A percentile compares a stretch with the other conserved stretches of the same genome.
phyloP scores from a whole-genome alignment of 2,329 filamentous ascomycete species.

The Fusarium sp. region DNA sequence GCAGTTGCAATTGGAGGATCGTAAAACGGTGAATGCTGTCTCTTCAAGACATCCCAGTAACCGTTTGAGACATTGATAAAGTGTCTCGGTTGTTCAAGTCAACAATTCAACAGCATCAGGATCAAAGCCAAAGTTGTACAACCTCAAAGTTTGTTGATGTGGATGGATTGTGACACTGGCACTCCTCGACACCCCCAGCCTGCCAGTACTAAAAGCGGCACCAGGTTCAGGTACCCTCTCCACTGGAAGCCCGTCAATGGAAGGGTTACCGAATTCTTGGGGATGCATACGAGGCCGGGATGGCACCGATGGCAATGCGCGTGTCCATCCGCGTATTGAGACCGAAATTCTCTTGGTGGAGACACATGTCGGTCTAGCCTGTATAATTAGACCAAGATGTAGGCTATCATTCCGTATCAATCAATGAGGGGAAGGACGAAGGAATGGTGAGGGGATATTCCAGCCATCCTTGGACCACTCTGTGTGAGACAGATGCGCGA shows the following conservation, averaged over 20 bases:
- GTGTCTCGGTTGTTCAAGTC: neutral
- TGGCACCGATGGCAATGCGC: neutral
- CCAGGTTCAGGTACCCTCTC: slow-evolving; percentile 1
- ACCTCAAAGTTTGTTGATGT: neutral
- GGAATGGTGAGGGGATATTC: slow-evolving; percentile 2
- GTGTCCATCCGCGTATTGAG: slow-evolving; percentile 2
- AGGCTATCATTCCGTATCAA: neutral
- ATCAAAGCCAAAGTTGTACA: neutral
- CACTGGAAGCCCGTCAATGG: neutral
- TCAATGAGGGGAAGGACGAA: neutral
- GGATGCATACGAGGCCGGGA: slow-evolving; percentile 10
- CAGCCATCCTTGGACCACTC: neutral
- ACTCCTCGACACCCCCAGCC: neutral
- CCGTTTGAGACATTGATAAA: neutral
- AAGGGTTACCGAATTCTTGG: slow-evolving; percentile 6
- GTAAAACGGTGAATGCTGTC: neutral
- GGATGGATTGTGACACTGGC: neutral
- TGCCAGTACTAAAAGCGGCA: slow-evolving; percentile 1
- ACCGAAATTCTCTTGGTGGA: neutral
- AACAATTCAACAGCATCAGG: neutral
- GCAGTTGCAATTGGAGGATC: slow-evolving; percentile 2
- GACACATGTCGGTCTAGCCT: slow-evolving; percentile 5
- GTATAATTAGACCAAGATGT: neutral
- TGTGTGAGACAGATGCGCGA: slow-evolving; percentile 23
- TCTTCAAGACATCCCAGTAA: neutral